Base-by-base conservation (phyloP, 73 alveolate species). In the Paramecium bursaria region DNA sequence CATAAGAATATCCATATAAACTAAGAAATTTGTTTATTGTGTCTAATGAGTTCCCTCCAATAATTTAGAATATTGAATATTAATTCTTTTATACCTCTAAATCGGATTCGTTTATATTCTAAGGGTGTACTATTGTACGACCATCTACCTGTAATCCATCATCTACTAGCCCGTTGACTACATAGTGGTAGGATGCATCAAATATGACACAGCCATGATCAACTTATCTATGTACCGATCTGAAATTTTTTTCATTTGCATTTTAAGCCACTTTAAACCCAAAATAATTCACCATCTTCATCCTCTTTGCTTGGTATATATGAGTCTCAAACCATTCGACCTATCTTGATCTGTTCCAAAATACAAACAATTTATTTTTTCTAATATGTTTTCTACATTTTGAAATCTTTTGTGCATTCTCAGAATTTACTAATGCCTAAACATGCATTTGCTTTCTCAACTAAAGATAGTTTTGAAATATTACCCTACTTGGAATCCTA, bases 261-360 rank as follows among this genome's bases (percentile, higher is more conserved):
- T 92, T 89, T 74, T 75, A 85, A 25, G 98, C 95, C 29, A 96
- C 88, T 31, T 94, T 91, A 88, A 77, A 95, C 46, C 95, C 96
- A 91, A 94, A 95, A 73, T 87, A 74, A 75, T 92, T 92, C 61
- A 90, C 86, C 99, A 96, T 96, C 50, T 90, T 90, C 91, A 96
- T 95, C 86, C 99, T 94, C 87, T 96, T 96, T 1, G 98, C 96
- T 73, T 95, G 97, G 98, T 98, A 96, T 30, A 96, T 80, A 87
- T 96, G 99, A 23, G 97, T 94, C 86, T 95, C 99, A 74, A 94
- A 49, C 99, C 99, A 96, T 80, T 80, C 88, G 35, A 87, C 89
- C 26, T 85, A 86, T 50, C 86, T 89, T 50, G 95, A 89, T 80
- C 99, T 91, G 73, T 92, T 92, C 19, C 87, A 53, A 60, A 82